Percentiles rank a stretch among this genome's conserved stretches.
phyloP scores from a whole-genome alignment of 2,329 filamentous ascomycete species.

The Ustulina deusta region DNA sequence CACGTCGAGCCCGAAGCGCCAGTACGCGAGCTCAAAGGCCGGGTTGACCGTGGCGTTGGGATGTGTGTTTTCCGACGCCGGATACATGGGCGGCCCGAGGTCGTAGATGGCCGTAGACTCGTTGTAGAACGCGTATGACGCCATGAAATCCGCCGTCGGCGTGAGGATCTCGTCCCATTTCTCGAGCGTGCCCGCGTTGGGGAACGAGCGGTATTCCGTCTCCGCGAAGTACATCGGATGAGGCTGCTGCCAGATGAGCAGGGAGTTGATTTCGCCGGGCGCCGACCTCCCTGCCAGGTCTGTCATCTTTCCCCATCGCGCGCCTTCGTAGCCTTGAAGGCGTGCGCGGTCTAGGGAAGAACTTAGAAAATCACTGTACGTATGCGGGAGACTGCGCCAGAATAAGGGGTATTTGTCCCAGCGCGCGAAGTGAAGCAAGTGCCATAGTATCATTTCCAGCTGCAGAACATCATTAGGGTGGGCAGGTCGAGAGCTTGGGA shows the following conservation, averaged over 20 bases:
- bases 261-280: constrained; percentile 70
- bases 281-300: constrained; percentile 66
- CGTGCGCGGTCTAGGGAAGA: constrained; percentile 54
- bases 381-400: constrained; percentile 58
- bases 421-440: constrained; percentile 62
- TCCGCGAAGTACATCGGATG: constrained; percentile 72
- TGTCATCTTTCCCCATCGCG: constrained; percentile 66
- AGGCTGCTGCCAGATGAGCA: constrained; percentile 73
- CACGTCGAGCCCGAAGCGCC: constrained; percentile 69
- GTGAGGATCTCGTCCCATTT: constrained; percentile 67
- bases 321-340: constrained; percentile 58
- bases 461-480: constrained; percentile 37
- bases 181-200: constrained; percentile 57
- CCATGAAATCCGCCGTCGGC: constrained; percentile 69
- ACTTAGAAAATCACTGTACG: constrained; percentile 61
- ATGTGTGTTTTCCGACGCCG: constrained; percentile 67
- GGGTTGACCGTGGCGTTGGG: constrained; percentile 69
- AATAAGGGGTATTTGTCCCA: constrained; percentile 62
- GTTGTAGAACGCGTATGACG: constrained; percentile 67
- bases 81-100: constrained; percentile 60
- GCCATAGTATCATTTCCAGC: constrained; percentile 68
- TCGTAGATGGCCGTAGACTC: constrained; percentile 63
- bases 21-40: constrained; percentile 71
- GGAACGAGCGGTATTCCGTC: constrained; percentile 62
- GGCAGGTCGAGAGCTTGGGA: too few species aligned